Conservation (phyloP, 345 rosid species). For the Gossypium ekmanianum region DNA sequence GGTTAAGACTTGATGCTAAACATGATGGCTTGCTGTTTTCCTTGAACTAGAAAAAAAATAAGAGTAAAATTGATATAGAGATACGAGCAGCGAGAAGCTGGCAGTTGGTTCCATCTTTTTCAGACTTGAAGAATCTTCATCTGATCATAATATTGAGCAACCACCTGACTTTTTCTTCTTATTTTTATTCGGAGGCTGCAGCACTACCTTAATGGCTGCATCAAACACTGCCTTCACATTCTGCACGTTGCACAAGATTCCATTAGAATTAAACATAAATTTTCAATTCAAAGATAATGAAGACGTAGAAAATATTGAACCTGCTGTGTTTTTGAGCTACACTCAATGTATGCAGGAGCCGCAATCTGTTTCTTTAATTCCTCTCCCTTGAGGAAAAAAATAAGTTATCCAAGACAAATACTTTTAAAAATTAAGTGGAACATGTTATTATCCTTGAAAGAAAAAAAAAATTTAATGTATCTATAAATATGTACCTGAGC, state of each 20-base stretch:
- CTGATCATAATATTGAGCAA: slow-evolving; percentile 18
- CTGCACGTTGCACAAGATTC: slow-evolving; percentile 5
- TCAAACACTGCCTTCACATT: slow-evolving; percentile 22
- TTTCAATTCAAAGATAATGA: background rate
- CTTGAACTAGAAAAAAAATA: background rate
- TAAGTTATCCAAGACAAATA: slow-evolving; percentile 8
- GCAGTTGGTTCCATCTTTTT: background rate
- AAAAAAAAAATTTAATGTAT: background rate
- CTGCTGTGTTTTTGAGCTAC: slow-evolving; percentile 94
- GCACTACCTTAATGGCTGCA: slow-evolving; percentile 22
- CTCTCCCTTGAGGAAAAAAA: slow-evolving; percentile 61
- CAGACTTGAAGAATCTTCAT: background rate
- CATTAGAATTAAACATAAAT: slow-evolving; percentile 8
- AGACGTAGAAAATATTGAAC: slow-evolving; percentile 25
- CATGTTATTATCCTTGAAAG: background rate
- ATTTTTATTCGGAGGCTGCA: slow-evolving; percentile 21
- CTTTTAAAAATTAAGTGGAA: background rate
- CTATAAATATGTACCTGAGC: slow-evolving; percentile 38
- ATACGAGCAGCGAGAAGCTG: slow-evolving; percentile 7
- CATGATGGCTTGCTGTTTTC: slow-evolving; percentile 21
- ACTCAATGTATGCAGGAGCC: slow-evolving; percentile 83
- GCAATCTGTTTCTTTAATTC: slow-evolving; percentile 82
- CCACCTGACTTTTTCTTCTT: slow-evolving; percentile 18
- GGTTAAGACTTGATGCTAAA: slow-evolving; percentile 26
- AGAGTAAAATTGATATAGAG: background rate